Base-by-base conservation (phyloP, 306 rosid genomes). In the Mucuna pruriens region DNA sequence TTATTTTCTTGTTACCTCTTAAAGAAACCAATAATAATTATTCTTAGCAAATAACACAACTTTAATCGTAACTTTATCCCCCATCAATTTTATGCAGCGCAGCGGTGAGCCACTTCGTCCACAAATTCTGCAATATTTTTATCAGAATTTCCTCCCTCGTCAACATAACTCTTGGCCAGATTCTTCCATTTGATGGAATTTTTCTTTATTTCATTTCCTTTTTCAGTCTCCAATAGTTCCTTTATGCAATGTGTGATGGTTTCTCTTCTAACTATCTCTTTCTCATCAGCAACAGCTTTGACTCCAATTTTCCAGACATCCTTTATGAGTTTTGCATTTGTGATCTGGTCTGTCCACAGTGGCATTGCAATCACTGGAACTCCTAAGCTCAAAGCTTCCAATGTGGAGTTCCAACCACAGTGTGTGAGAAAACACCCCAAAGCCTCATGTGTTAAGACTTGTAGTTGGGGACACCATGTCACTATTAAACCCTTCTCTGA, bases 281-380 rank as follows among this genome's bases (percentile, higher is more conserved):
- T 71, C 71, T 70, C 83, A 80, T 80, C 83, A 19, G 48, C 70
- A 29, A 20, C 16, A 71, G 62, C 77, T 46, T 55, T 80, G 13
- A 80, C 19, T 57, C 83, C 83, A 23, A 19, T 22, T 44, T 71
- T 61, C 83, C 83, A 80, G 1, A 57, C 83, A 57, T 80, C 71
- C 38, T 4, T 33, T 29, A 80, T 29, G 15, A 40, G 36, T 40
- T 80, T 69, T 42, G 77, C 77, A 70, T 44, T 70, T 6, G 77
- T 70, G 62, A 42, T 70, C 64, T 80, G 83, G 26, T 80, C 83
- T 11, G 71, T 70, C 71, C 77, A 80, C 33, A 40, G 49, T 25
- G 83, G 83, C 83, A 80, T 58, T 80, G 77, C 83, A 57, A 80
- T 55, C 71, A 80, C 4, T 29, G 83, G 78, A 57, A 80, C 77